Evolutionary conservation across 2,329 filamentous ascomycete genomes (phyloP).

Genomic region (Aureobasidium sp.): DNA sequence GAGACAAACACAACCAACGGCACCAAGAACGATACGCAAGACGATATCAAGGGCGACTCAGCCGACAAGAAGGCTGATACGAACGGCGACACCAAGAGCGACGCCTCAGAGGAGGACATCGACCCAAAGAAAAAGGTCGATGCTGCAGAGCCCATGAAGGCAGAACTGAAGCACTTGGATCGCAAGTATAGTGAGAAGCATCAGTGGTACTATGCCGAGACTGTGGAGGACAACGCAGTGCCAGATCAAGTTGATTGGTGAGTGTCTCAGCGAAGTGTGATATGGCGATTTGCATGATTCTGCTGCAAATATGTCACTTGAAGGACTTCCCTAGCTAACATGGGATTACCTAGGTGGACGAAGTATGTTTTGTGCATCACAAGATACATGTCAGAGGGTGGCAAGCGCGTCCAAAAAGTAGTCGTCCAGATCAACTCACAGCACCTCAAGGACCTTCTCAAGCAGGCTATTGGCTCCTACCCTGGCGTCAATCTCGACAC

Average conservation of each 20-base stretch:
- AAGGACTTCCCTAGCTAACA: no score
- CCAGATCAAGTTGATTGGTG: conserved; percentile 23
- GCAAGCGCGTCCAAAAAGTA: conserved; percentile 18
- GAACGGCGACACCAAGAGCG: background rate
- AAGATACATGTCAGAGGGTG: conserved; percentile 16
- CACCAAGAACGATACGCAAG: background rate
- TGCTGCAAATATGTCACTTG: background rate
- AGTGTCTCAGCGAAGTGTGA: background rate
- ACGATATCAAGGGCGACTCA: background rate
- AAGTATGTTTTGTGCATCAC: conserved; percentile 21
- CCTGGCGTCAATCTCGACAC: conserved; percentile 25
- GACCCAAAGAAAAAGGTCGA: conserved; percentile 1
- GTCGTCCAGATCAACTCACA: conserved; percentile 24
- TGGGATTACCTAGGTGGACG: conserved; percentile 17
- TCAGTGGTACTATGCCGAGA: conserved; percentile 23
- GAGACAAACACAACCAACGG: background rate
- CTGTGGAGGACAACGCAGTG: conserved; percentile 20
- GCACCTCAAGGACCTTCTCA: conserved; percentile 25
- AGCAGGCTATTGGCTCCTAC: conserved; percentile 20
- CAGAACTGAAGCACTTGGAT: conserved; percentile 21
- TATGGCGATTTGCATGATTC: background rate
- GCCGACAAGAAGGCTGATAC: background rate
- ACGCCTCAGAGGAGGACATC: background rate
- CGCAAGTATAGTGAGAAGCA: conserved; percentile 23
- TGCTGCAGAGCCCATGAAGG: conserved; percentile 17